Evolutionary conservation across 805 yeast genomes (phyloP).

Genomic region (Teunomyces atbi): DNA sequence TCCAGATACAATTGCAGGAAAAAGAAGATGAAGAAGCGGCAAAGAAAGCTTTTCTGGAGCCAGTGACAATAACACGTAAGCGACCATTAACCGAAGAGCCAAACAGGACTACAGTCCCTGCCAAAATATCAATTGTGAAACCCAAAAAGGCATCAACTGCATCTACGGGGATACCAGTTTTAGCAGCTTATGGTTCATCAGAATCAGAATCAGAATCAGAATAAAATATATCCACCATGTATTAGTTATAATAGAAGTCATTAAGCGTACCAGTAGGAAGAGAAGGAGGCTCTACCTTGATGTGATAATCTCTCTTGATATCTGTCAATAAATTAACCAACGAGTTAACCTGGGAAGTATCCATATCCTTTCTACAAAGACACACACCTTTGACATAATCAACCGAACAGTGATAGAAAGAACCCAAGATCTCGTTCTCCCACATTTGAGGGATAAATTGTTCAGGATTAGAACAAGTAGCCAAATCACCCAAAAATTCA

Average conservation of each 20-base stretch:
- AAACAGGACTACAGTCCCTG: constrained; percentile 6
- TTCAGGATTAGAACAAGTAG: constrained; percentile 36
- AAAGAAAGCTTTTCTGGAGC: constrained; percentile 12
- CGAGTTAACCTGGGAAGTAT: constrained; percentile 25
- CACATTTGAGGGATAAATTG: constrained; percentile 47
- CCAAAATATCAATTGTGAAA: constrained; percentile 6
- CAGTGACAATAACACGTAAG: not conserved
- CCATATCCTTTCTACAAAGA: constrained; percentile 47
- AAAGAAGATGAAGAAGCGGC: constrained; percentile 17
- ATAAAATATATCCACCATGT: not conserved
- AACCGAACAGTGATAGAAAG: constrained; percentile 76
- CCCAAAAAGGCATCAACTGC: not conserved
- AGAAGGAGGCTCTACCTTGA: constrained; percentile 32
- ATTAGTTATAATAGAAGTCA: constrained; percentile 24
- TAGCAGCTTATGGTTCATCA: constrained; percentile 1
- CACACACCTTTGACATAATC: constrained; percentile 67
- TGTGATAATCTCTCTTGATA: constrained; percentile 32
- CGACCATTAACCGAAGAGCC: not conserved
- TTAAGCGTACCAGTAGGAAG: constrained; percentile 32
- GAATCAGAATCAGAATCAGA: constrained; percentile 1
- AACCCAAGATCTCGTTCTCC: constrained; percentile 53
- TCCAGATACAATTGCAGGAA: constrained; percentile 7
- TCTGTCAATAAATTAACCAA: constrained; percentile 27
- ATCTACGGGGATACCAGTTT: not conserved
- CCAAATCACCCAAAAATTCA: constrained; percentile 40